These are phyloP conservation scores for Penicillium sp. DNA, from an alignment of 2,329 filamentous ascomycete species.

Conservation along the genomic window DNA sequence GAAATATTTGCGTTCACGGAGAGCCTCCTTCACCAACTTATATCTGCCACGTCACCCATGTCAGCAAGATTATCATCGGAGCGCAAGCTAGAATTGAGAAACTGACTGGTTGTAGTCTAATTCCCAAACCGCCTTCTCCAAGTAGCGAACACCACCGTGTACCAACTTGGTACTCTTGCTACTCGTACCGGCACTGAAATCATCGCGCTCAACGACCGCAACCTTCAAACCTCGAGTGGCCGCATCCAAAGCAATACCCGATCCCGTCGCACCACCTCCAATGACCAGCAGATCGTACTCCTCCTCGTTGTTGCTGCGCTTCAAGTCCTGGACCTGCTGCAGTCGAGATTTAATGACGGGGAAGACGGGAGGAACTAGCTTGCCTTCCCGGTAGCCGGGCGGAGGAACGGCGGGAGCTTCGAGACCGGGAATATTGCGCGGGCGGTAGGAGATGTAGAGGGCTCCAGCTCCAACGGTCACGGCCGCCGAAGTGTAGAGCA, in stretches of 20 bases:
- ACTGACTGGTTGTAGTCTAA: slow-evolving; percentile 72
- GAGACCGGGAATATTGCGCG: slow-evolving; percentile 60
- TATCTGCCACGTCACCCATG: slow-evolving; percentile 39
- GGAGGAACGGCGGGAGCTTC: slow-evolving; percentile 60
- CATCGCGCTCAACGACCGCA: slow-evolving; percentile 74
- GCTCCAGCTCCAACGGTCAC: slow-evolving; percentile 52
- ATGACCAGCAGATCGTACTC: slow-evolving; percentile 75
- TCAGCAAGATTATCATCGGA: slow-evolving; percentile 3
- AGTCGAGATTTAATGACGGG: slow-evolving; percentile 48
- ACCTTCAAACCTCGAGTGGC: slow-evolving; percentile 74
- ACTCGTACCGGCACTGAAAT: slow-evolving; percentile 76
- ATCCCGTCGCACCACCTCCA: slow-evolving; percentile 72
- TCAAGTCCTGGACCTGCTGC: slow-evolving; percentile 51
- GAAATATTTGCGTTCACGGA: slow-evolving; percentile 78
- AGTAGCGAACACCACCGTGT: slow-evolving; percentile 76
- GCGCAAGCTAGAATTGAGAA: not conserved
- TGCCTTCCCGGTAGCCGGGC: slow-evolving; percentile 58
- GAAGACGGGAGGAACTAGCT: slow-evolving; percentile 52
- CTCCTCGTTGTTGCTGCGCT: slow-evolving; percentile 44
- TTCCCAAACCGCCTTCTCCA: slow-evolving; percentile 83
- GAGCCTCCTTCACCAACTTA: slow-evolving; percentile 71
- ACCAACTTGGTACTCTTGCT: slow-evolving; percentile 86
- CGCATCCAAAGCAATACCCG: slow-evolving; percentile 76
- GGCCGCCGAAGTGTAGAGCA: slow-evolving; percentile 57
- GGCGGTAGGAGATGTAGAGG: slow-evolving; percentile 59